Base-by-base conservation (phyloP, 192 early-diverging fungal genomes). In the Kickxella alabastrina region DNA sequence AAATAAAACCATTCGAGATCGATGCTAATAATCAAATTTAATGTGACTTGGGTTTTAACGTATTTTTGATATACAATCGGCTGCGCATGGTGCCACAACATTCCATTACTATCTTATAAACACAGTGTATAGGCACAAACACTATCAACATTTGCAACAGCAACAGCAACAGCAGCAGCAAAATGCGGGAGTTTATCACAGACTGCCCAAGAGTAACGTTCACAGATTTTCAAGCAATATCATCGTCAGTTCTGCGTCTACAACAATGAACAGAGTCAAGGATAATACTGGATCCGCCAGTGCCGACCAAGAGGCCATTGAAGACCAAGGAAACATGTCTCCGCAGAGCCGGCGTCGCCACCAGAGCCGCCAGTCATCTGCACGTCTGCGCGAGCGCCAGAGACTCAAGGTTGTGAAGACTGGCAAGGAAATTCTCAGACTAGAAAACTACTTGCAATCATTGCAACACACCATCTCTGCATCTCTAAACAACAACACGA, bases 311-410 rank as follows among this genome's bases (percentile, higher is more conserved):
- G 19, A 53, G 1, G 39, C 17, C 10, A 40, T 40, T 6, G 17
- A 49, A 0, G 62, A 72, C 6, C 22, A 46, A 15, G 39, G 37
- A 3, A 43, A 41, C 18, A 45, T 73, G 45, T 67, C 71, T 8
- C 71, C 71, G 10, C 54, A 55, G 32, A 74, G 63, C 55, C 63
- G 59, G 12, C 54, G 59, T n/a, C 54, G 71, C n/a, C 43, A 66
- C 39, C 70, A 62, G 27, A 74, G 70, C 59, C 57, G 62, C 38
- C 31, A 62, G 42, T 74, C 70, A 0, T 74, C 70, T 1, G 70
- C 70, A 7, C 59, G 64, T 15, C 52, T 74, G 42, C 63, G 70
- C 17, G 63, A 62, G 47, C 63, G 70, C 17, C 70, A 74, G 59
- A 63, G 70, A 10, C 54, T 55, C 41, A 40, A 49, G 18, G 49